These are phyloP conservation scores for Nakaseomyces kungkrabaensis DNA, from an alignment of 1,139 yeast species.

Conservation along the genomic window DNA sequence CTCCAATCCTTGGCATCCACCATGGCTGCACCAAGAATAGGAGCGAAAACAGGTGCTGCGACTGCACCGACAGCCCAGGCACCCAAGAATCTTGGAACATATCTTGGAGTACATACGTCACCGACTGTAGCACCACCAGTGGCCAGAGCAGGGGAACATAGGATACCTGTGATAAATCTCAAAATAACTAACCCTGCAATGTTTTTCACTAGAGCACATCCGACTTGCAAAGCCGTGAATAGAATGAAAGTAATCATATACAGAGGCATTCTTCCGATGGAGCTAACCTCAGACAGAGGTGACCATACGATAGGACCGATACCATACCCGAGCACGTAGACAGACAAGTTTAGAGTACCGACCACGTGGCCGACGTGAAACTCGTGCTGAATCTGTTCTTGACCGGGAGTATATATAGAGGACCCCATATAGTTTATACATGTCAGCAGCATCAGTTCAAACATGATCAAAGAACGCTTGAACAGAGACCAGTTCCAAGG, in stretches of 20 bases:
- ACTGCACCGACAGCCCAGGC: constrained; percentile 46
- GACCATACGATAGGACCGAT: constrained; percentile 46
- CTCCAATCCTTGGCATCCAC: constrained; percentile 39
- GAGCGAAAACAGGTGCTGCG: constrained; percentile 58
- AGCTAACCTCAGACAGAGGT: constrained; percentile 44
- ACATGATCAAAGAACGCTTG: constrained; percentile 34
- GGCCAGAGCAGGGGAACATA: constrained; percentile 50
- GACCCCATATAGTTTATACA: constrained; percentile 50
- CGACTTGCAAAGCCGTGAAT: constrained; percentile 51
- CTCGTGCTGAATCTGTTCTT: constrained; percentile 12
- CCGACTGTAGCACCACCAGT: constrained; percentile 51
- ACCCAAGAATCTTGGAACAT: constrained; percentile 35
- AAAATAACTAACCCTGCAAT: constrained; percentile 43
- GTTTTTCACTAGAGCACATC: constrained; percentile 46
- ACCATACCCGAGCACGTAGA: constrained; percentile 44
- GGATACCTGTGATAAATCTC: constrained; percentile 44
- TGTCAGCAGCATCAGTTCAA: constrained; percentile 39
- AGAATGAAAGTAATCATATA: constrained; percentile 44
- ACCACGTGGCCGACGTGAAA: constrained; percentile 18
- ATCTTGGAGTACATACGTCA: constrained; percentile 40
- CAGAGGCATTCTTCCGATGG: constrained; percentile 45
- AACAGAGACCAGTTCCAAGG: constrained; percentile 47
- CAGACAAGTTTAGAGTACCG: constrained; percentile 14
- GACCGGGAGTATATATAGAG: constrained; percentile 52
- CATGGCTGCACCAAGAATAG: constrained; percentile 45